Percentiles rank a stretch among this genome's conserved stretches.
phyloP scores from a whole-genome alignment of 2,329 filamentous ascomycete genomes.

The Trichoderma asperellum region DNA sequence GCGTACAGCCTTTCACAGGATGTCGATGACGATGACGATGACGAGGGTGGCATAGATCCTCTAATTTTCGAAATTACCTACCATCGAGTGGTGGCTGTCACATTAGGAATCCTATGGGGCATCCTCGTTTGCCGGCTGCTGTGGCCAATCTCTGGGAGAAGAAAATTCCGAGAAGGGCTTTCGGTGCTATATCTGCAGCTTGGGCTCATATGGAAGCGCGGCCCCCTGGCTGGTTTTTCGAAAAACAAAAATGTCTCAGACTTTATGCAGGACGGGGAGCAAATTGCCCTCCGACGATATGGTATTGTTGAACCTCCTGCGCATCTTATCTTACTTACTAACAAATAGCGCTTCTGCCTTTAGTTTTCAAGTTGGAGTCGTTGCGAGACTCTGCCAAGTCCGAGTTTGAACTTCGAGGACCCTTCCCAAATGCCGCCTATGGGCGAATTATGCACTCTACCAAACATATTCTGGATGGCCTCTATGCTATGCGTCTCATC shows the following conservation, averaged over 20 bases:
- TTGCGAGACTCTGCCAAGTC: conserved; percentile 74
- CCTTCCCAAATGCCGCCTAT: conserved; percentile 78
- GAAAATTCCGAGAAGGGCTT: conserved; percentile 86
- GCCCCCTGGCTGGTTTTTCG: conserved; percentile 76
- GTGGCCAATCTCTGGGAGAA: conserved; percentile 90
- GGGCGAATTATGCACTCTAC: conserved; percentile 77
- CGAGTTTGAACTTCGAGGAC: conserved; percentile 86
- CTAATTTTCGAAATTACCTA: conserved; percentile 85
- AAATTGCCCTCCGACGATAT: conserved; percentile 83
- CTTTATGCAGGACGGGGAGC: conserved; percentile 88
- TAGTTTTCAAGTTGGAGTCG: conserved; percentile 71
- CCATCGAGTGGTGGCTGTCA: conserved; percentile 85
- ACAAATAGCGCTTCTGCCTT: neutral
- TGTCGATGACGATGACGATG: conserved; percentile 81
- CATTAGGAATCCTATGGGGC: conserved; percentile 88
- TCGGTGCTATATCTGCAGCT: conserved; percentile 92
- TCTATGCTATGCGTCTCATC: conserved; percentile 94
- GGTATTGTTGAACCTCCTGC: conserved; percentile 37
- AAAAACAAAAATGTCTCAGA: conserved; percentile 61
- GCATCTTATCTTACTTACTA: neutral
- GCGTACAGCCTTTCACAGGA: conserved; percentile 85
- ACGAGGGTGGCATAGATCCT: conserved; percentile 83
- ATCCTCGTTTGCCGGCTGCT: conserved; percentile 86
- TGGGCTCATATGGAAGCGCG: conserved; percentile 94
- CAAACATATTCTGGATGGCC: conserved; percentile 84